Evolutionary conservation across 1,284 basidiomycete genomes (phyloP).

Genomic region (Apiotrichum akiyoshidainum): DNA sequence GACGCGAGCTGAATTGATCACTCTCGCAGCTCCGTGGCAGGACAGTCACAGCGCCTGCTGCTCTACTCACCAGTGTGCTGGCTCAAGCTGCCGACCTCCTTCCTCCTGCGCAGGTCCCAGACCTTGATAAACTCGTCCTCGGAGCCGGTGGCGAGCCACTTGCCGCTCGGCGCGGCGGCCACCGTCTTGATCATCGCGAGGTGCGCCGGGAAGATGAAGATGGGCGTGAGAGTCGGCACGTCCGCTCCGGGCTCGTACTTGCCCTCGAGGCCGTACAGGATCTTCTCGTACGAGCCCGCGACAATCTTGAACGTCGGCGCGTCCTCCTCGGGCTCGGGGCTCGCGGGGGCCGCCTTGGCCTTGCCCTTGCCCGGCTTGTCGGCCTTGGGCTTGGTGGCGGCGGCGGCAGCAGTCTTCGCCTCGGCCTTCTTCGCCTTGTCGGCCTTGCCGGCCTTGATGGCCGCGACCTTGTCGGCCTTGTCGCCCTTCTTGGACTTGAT

Average conservation of each 20-base stretch:
- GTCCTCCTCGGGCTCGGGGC: not conserved
- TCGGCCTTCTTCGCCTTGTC: constrained; percentile 69
- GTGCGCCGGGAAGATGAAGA: constrained; percentile 96
- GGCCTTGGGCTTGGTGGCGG: constrained; percentile 74
- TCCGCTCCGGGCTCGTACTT: constrained; percentile 40
- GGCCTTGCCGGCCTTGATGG: constrained; percentile 9
- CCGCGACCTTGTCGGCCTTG: constrained; percentile 14
- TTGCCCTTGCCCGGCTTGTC: constrained; percentile 89
- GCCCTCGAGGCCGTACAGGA: constrained; percentile 86
- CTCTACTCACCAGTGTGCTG: constrained; percentile 80
- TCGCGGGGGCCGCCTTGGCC: constrained; percentile 29
- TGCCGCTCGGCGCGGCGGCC: constrained; percentile 81
- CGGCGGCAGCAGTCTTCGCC: constrained; percentile 53
- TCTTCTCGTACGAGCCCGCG: constrained; percentile 90
- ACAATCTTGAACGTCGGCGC: constrained; percentile 72
- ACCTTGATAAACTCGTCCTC: constrained; percentile 94
- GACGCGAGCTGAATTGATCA: too few species aligned
- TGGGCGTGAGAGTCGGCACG: constrained; percentile 61
- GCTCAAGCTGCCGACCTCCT: constrained; percentile 88
- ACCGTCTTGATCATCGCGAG: constrained; percentile 87
- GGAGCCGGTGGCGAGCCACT: constrained; percentile 93
- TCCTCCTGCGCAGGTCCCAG: constrained; percentile 87
- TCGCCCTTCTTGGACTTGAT: constrained; percentile 6
- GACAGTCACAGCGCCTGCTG: too few species aligned
- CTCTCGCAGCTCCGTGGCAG: too few species aligned